Evolutionary conservation across 139 green algal genomes (phyloP).

Genomic region (Coelastrella sp.): DNA sequence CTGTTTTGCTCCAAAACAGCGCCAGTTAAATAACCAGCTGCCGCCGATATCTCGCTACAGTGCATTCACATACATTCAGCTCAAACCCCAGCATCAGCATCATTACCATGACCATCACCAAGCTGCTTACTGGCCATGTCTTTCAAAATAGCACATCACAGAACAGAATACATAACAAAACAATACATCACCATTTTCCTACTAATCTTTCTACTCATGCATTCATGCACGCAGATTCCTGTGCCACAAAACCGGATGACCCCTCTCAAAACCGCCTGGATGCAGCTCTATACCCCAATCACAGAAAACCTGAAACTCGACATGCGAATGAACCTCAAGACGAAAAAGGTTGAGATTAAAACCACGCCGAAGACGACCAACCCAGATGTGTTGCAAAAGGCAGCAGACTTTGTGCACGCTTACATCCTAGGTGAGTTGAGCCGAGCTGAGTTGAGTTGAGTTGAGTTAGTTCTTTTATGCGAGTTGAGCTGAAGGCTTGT

Average conservation of each 20-base stretch:
- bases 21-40: too few species aligned
- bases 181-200: neutral
- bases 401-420: constrained; percentile 98
- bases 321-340: constrained; percentile 99
- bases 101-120: too few species aligned
- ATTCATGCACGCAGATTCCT: constrained; percentile 64
- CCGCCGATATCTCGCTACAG: too few species aligned
- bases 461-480: too few species aligned
- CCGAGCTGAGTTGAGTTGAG: neutral
- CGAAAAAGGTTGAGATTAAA: constrained; percentile 97
- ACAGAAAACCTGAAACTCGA: constrained; percentile 98
- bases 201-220: neutral
- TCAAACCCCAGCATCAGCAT: too few species aligned
- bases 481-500: neutral
- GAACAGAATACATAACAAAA: neutral
- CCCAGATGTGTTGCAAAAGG: constrained; percentile 91
- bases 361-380: constrained; percentile 87
- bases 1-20: too few species aligned
- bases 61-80: too few species aligned
- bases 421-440: constrained; percentile 89
- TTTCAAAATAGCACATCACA: neutral
- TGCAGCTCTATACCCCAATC: constrained; percentile 96
- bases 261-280: constrained; percentile 96
- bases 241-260: constrained; percentile 97
- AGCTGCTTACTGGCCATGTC: neutral